Evolutionary conservation across 257 asterid species (phyloP).

Genomic region (Phtheirospermum japonicum): DNA sequence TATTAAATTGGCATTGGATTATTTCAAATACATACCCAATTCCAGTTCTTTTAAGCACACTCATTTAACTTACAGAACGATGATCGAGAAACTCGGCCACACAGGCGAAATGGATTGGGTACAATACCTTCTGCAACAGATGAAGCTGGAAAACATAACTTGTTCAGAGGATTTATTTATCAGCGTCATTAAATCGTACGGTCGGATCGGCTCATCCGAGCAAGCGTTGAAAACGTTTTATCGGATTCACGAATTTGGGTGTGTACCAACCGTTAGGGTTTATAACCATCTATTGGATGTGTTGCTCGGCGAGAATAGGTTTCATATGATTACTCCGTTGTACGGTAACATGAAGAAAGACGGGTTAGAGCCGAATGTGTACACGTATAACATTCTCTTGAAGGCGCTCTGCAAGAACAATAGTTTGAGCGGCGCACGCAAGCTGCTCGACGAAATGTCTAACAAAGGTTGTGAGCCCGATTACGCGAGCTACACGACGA

Average conservation of each 20-base stretch:
- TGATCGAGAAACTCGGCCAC: conserved; percentile 70
- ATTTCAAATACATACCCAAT: conserved; percentile 59
- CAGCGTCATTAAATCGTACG: conserved; percentile 58
- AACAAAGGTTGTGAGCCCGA: conserved; percentile 80
- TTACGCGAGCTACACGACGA: conserved; percentile 73
- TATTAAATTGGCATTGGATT: conserved; percentile 49
- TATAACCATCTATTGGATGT: conserved; percentile 82
- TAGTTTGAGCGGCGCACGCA: conserved; percentile 61
- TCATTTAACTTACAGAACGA: conserved; percentile 52
- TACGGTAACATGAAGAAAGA: conserved; percentile 83
- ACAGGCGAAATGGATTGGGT: conserved; percentile 61
- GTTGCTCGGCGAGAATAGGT: conserved; percentile 73
- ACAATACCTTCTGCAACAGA: conserved; percentile 82
- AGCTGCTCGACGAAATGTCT: conserved; percentile 84
- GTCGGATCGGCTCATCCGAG: conserved; percentile 48
- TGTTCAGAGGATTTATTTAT: conserved; percentile 69
- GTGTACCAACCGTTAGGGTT: conserved; percentile 72
- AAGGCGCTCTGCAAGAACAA: conserved; percentile 80
- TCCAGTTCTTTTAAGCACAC: conserved; percentile 73
- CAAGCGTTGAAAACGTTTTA: conserved; percentile 74
- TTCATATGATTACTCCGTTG: conserved; percentile 66
- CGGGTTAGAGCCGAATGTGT: conserved; percentile 82
- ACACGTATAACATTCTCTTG: conserved; percentile 77
- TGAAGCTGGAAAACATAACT: conserved; percentile 65
- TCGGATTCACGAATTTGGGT: conserved; percentile 73